These are phyloP conservation scores for Tephrocybe sp. DNA, from an alignment of 768 basidiomycete species.

Conservation along the genomic window DNA sequence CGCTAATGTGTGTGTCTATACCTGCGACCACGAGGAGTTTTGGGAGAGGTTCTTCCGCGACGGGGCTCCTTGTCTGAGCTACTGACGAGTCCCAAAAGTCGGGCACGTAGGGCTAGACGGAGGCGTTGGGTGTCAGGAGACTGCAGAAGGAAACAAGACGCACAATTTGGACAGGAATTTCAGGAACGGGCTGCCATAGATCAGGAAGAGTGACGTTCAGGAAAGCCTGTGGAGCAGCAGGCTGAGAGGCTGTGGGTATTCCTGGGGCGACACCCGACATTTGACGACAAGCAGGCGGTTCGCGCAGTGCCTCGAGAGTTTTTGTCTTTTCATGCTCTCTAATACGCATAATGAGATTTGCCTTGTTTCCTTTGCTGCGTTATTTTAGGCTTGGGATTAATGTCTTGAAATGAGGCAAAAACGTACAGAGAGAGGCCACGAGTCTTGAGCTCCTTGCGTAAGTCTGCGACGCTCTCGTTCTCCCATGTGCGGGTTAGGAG, in stretches of 20 bases:
- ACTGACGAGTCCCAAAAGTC: constrained; percentile 43
- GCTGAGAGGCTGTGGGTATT: constrained; percentile 37
- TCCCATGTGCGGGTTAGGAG: constrained; percentile 60
- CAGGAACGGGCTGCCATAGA: constrained; percentile 40
- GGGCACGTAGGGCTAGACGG: constrained; percentile 42
- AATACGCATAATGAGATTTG: constrained; percentile 53
- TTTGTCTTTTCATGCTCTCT: constrained; percentile 45
- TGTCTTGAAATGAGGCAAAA: neutral
- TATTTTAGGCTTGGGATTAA: neutral
- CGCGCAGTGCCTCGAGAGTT: constrained; percentile 17
- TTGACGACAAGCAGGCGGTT: constrained; percentile 24
- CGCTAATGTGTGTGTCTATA: constrained; percentile 34
- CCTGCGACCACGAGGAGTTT: constrained; percentile 47
- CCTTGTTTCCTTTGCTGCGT: constrained; percentile 60
- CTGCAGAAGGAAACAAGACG: constrained; percentile 27
- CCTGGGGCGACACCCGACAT: constrained; percentile 38
- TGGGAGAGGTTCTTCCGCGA: constrained; percentile 30
- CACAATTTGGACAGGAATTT: constrained; percentile 58
- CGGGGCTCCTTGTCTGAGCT: constrained; percentile 10
- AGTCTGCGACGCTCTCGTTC: constrained; percentile 45
- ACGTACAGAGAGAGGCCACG: constrained; percentile 59
- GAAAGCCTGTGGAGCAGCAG: constrained; percentile 29
- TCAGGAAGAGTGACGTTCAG: constrained; percentile 60
- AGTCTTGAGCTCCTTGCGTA: constrained; percentile 52
- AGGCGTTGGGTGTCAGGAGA: neutral